Conservation (phyloP, 495 filamentous ascomycete species). For the Annulohypoxylon bovei region DNA sequence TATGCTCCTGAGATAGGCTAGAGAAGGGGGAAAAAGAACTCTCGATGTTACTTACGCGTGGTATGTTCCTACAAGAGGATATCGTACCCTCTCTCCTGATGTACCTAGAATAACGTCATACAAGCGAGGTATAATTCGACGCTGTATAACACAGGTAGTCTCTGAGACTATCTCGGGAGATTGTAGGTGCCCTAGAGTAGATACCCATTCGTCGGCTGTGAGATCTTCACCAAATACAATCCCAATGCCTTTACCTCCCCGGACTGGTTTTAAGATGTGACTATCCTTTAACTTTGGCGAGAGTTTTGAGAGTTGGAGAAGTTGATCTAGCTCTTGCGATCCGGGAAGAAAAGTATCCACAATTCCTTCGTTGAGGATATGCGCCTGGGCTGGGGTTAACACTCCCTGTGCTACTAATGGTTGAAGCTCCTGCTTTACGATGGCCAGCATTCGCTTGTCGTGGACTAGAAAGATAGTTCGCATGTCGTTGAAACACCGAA, state of each 20-base stretch:
- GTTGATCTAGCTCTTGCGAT: background rate
- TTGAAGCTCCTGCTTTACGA: background rate
- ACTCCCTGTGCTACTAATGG: background rate
- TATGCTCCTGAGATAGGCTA: too few species aligned
- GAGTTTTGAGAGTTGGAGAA: background rate
- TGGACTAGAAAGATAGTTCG: background rate
- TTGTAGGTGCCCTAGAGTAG: background rate
- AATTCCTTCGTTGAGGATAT: background rate
- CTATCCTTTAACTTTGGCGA: background rate
- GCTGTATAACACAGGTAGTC: background rate
- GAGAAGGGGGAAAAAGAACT: too few species aligned
- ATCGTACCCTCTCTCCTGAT: background rate
- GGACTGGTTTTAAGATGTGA: conserved; percentile 2
- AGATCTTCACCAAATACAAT: conserved; percentile 7
- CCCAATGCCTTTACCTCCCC: background rate
- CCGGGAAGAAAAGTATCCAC: conserved; percentile 3
- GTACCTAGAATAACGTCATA: background rate
- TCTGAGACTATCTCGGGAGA: background rate
- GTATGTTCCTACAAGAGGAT: background rate
- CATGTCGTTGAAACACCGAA: conserved; percentile 10
- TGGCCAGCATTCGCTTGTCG: conserved; percentile 3
- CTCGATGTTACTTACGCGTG: too few species aligned
- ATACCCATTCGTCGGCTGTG: background rate
- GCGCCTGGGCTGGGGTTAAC: background rate
- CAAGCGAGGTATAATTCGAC: background rate